Base-by-base conservation (phyloP, 2,329 filamentous ascomycete species). In the Xylariaceae sp. region DNA sequence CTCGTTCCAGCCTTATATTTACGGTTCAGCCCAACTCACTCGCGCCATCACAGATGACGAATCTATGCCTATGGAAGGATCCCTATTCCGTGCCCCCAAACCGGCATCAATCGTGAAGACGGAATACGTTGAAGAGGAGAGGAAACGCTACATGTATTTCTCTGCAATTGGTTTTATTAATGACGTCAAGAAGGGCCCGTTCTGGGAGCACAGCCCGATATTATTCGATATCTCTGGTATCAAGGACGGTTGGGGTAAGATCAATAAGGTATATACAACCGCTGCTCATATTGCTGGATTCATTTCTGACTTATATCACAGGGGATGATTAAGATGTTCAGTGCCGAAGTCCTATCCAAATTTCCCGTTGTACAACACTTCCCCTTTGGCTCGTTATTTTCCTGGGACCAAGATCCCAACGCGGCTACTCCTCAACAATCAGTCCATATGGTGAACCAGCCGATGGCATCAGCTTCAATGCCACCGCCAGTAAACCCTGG, bases 291-390 rank as follows among this genome's bases (percentile, higher is more conserved):
- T 13, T 32, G 13, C 30, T 9, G 8, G 13, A 17, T n/a, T n/a
- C 16, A 7, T 32, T 4, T 7, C 12, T 17, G 30, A 32, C 13
- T 17, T 7, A n/a, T 13, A 7, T 32, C 15, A 3, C 29, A 85
- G 83, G 93, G 93, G 38, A 97, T 98, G 93, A 81, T 98, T 57
- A 98, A 97, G 67, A 98, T 98, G 93, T 98, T 91, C 69, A 89
- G 94, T 52, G 93, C 88, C 15, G 93, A 98, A 68, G 93, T 98
- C 3, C 73, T 98, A 12, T 88, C 87, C 30, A 98, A 98, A 64
- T 96, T 96, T 59, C 93, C 93, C 3, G 93, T 98, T 3, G 89
- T 98, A n/a, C 93, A 98, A 65, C 93, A 98, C 65, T 97, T 93
- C 52, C 79, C 76, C 3, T 91, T 93, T 52, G 87, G 87, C 19